Percentiles rank a stretch among this genome's conserved stretches.
Evolutionary conservation across 345 rosid species (phyloP).

Genomic region (Trapa bicornis): DNA sequence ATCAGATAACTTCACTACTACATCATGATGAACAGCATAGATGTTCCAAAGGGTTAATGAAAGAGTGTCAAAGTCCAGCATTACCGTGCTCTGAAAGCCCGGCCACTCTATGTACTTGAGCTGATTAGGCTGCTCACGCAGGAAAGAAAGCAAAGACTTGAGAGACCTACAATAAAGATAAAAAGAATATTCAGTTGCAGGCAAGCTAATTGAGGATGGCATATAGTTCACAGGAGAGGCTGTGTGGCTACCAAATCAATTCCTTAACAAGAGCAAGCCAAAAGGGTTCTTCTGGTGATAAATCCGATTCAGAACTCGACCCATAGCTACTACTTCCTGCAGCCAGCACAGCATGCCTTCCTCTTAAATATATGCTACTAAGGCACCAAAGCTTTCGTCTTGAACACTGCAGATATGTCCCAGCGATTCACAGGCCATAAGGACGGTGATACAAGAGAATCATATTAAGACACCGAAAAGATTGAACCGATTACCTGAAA

Average conservation of each 20-base stretch:
- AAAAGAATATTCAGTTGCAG: not conserved
- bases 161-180: conserved; percentile 27
- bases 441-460: not conserved
- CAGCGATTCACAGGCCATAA: not conserved
- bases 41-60: too few species aligned
- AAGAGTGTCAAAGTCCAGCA: not conserved
- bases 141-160: conserved; percentile 35
- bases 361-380: not conserved
- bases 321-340: conserved; percentile 6
- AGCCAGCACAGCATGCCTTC: not conserved
- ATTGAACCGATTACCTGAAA: conserved; percentile 9
- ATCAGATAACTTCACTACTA: not conserved
- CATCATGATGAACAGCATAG: not conserved
- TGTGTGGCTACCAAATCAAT: conserved; percentile 27
- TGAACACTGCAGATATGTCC: not conserved
- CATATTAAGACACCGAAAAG: not conserved
- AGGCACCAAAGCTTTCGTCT: not conserved
- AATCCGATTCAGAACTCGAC: conserved; percentile 15
- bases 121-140: conserved; percentile 71
- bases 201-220: not conserved
- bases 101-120: conserved; percentile 85
- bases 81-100: conserved; percentile 55
- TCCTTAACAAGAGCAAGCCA: conserved; percentile 34
- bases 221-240: not conserved
- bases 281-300: conserved; percentile 28